Conservation (phyloP, 2,329 filamentous ascomycete species). For the Simplicillium sp. region DNA sequence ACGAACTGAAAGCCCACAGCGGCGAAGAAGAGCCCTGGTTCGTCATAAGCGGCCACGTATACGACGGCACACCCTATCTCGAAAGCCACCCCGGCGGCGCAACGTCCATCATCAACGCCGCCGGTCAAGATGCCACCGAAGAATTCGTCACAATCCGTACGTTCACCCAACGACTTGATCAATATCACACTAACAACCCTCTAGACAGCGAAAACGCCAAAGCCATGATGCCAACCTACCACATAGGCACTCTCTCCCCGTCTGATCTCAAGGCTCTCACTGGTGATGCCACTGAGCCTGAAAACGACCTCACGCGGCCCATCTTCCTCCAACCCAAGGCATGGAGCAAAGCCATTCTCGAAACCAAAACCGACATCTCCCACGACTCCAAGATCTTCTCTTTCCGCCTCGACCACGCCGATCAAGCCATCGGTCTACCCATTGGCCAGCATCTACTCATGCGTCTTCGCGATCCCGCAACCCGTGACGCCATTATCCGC, state of each 20-base stretch:
- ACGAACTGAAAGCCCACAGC: slow-evolving; percentile 63
- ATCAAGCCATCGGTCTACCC: slow-evolving; percentile 66
- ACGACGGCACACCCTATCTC: slow-evolving; percentile 74
- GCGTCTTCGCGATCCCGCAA: slow-evolving; percentile 63
- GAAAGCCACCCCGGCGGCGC: slow-evolving; percentile 80
- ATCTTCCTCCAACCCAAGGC: slow-evolving; percentile 61
- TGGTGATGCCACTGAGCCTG: slow-evolving; percentile 19
- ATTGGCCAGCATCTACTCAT: slow-evolving; percentile 84
- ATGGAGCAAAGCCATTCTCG: slow-evolving; percentile 67
- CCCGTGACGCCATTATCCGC: slow-evolving; percentile 65
- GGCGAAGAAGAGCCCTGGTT: slow-evolving; percentile 69
- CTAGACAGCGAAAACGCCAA: slow-evolving; percentile 87
- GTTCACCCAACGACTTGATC: slow-evolving; percentile 20
- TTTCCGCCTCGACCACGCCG: slow-evolving; percentile 63
- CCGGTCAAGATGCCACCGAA: slow-evolving; percentile 74
- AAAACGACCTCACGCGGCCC: slow-evolving; percentile 36
- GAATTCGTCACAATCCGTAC: slow-evolving; percentile 88
- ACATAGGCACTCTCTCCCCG: slow-evolving; percentile 68
- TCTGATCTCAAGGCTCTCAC: slow-evolving; percentile 44
- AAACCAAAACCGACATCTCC: slow-evolving; percentile 60
- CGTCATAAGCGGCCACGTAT: slow-evolving; percentile 79
- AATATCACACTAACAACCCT: slow-evolving; percentile 9
- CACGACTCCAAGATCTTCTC: slow-evolving; percentile 74
- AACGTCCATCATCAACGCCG: slow-evolving; percentile 71
- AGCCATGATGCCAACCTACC: slow-evolving; percentile 77